A percentile compares a stretch with the other conserved stretches of the same genome.
phyloP scores from a whole-genome alignment of 78 protist species.

The Neovahlkampfia damariscottae region DNA sequence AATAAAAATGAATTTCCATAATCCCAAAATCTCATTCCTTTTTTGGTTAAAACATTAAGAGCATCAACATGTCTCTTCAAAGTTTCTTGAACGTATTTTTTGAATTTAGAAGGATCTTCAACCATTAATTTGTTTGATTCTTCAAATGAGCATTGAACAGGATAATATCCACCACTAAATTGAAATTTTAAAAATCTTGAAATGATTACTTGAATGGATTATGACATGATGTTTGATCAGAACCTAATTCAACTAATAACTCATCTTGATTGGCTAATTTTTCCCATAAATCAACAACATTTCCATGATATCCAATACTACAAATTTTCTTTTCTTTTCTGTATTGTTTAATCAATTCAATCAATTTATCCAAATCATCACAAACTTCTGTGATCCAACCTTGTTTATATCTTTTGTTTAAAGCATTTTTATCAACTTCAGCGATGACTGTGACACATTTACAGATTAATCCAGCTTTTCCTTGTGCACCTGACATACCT shows the following conservation, averaged over 20 bases:
- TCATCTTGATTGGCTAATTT: conserved; percentile 28
- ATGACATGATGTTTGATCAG: conserved; percentile 83
- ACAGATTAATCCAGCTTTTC: conserved; percentile 61
- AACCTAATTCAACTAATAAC: conserved; percentile 61
- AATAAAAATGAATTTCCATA: conserved; percentile 70
- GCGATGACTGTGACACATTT: conserved; percentile 70
- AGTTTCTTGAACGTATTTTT: conserved; percentile 53
- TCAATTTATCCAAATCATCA: conserved; percentile 20
- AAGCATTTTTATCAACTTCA: conserved; percentile 48
- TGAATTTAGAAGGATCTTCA: conserved; percentile 50
- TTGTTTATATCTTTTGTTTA: conserved; percentile 56
- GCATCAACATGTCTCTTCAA: conserved; percentile 60
- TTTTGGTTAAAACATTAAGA: conserved; percentile 38
- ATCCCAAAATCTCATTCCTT: conserved; percentile 82
- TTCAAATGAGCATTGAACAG: conserved; percentile 61
- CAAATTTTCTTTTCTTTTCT: conserved; percentile 5
- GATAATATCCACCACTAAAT: conserved; percentile 89
- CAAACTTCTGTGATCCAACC: conserved; percentile 42
- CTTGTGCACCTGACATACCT: conserved; percentile 85
- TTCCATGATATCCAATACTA: conserved; percentile 39
- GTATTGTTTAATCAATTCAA: conserved; percentile 32
- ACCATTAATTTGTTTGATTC: conserved; percentile 68
- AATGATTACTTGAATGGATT: conserved; percentile 76
- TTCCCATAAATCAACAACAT: conserved; percentile 79
- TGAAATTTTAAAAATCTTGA: too few relatives aligned